Evolutionary conservation across 2,329 filamentous ascomycete species (phyloP).

Genomic region (Fusarium sp.): DNA sequence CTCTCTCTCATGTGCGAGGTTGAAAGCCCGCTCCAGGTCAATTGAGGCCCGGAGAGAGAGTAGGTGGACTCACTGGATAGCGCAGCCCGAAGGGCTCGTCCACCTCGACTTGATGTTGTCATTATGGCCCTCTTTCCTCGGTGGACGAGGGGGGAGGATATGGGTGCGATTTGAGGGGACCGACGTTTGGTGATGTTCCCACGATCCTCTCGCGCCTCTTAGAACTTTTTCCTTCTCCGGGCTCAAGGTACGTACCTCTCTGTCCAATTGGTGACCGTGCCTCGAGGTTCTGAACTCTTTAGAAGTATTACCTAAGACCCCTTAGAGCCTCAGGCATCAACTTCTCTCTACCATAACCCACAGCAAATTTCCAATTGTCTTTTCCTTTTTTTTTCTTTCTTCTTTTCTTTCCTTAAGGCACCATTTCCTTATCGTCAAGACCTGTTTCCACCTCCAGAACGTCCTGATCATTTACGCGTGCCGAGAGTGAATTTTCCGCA

Average conservation of each 20-base stretch:
- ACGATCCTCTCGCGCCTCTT: slow-evolving; percentile 32
- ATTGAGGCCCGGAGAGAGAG: slow-evolving; percentile 26
- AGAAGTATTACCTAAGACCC: slow-evolving; percentile 6
- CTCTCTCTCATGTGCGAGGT: not conserved
- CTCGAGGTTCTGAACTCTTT: not conserved
- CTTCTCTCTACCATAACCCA: slow-evolving; percentile 1
- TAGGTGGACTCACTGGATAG: slow-evolving; percentile 56
- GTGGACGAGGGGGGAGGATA: slow-evolving; percentile 22
- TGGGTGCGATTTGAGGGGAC: not conserved
- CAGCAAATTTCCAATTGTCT: slow-evolving; percentile 31
- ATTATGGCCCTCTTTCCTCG: slow-evolving; percentile 44
- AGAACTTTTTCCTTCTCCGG: slow-evolving; percentile 42
- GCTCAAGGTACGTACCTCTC: slow-evolving; percentile 39
- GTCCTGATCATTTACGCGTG: slow-evolving; percentile 92
- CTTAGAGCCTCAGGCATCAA: slow-evolving; percentile 40
- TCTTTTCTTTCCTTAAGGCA: slow-evolving; percentile 64
- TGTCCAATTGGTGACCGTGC: not conserved
- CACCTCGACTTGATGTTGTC: slow-evolving; percentile 65
- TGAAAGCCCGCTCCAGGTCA: slow-evolving; percentile 10
- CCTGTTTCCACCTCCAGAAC: slow-evolving; percentile 70
- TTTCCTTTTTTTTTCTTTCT: slow-evolving; percentile 46
- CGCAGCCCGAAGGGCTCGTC: slow-evolving; percentile 57
- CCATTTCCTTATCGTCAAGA: slow-evolving; percentile 96
- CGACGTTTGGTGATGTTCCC: slow-evolving; percentile 32
- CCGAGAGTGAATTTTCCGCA: slow-evolving; percentile 76